Evolutionary conservation across 306 rosid genomes (phyloP), one percentile per base, ranked within the genome.

Genomic region (Boehmeria nivea): DNA sequence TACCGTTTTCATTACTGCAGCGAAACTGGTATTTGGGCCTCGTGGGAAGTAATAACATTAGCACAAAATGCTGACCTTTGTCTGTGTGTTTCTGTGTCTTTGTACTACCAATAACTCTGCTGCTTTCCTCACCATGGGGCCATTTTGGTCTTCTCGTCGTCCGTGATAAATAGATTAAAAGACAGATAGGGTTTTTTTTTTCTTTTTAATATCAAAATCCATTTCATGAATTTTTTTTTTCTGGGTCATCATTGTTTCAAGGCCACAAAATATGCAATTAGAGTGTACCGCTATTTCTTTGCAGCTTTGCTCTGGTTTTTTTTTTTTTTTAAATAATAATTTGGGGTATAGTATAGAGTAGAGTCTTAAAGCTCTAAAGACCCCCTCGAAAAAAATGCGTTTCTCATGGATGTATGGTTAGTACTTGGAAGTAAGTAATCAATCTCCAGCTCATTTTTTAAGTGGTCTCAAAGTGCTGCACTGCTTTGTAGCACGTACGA

Each of bases 1-100:
- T 51, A 51, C 57, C 57, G 21, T 27, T 51, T 51, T 26, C 39
- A 11, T 51, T 51, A n/a, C n/a, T 51, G 25, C 57, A 12, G 57
- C 57, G 3, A 27, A 12, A 51, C 57, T 16, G 40, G 40, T 8
- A 7, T 21, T n/a, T n/a, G n/a, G 16, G 22, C 33, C 13, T 21
- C 23, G 22, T 49, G 13, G 11, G 54, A n/a, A 42, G 26, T 24
- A 39, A 22, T 44, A 20, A 56, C 6, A 43, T 36, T 23, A n/a
- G n/a, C n/a, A n/a, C n/a, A n/a, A n/a, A n/a, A 42, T 23, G 26
- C 23, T 25, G 40, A 59, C 64, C 63, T 12, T 17, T 2, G n/a
- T 33, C 7, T 33, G 5, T 33, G 42, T 3, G n/a, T 26, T 25
- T 59, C 59, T 0, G 25, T 15, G 25, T 10, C 15, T 54, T 10